phyloP scores from a whole-genome alignment of 257 asterid genomes.

The Scutellaria minor region DNA sequence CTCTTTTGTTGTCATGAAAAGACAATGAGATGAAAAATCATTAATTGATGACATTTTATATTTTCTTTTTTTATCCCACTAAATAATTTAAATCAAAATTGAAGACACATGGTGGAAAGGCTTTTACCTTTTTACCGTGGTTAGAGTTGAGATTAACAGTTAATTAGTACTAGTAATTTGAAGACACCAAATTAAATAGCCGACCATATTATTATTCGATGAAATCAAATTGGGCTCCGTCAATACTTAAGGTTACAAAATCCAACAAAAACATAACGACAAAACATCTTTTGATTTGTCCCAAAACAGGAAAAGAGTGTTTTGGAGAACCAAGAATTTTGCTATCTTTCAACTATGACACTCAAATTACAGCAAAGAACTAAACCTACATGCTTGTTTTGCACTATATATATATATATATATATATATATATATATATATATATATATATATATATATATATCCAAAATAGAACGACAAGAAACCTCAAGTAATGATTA shows the following conservation, averaged over 20 bases:
- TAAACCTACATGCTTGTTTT: conserved; percentile 28
- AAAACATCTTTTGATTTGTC: conserved; percentile 21
- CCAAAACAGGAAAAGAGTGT: background rate
- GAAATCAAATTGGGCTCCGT: conserved; percentile 34
- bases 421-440: too few species aligned
- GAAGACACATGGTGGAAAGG: background rate
- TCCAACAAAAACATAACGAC: conserved; percentile 20
- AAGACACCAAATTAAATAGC: background rate
- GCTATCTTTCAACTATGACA: background rate
- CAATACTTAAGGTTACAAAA: conserved; percentile 27
- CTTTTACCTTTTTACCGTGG: too few species aligned
- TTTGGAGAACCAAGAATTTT: background rate
- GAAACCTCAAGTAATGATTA: too few species aligned
- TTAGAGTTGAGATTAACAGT: background rate
- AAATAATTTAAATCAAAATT: background rate
- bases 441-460: too few species aligned
- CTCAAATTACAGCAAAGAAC: background rate
- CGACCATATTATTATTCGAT: conserved; percentile 32
- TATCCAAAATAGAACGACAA: too few species aligned
- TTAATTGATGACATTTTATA: too few species aligned
- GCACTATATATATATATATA: too few species aligned
- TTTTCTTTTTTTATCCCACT: background rate
- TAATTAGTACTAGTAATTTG: conserved; percentile 1
- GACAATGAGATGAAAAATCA: too few species aligned
- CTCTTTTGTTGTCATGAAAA: too few species aligned